Evolutionary conservation across 805 yeast species (phyloP), one percentile per base, ranked within the genome.

Genomic region (Candida argentea): DNA sequence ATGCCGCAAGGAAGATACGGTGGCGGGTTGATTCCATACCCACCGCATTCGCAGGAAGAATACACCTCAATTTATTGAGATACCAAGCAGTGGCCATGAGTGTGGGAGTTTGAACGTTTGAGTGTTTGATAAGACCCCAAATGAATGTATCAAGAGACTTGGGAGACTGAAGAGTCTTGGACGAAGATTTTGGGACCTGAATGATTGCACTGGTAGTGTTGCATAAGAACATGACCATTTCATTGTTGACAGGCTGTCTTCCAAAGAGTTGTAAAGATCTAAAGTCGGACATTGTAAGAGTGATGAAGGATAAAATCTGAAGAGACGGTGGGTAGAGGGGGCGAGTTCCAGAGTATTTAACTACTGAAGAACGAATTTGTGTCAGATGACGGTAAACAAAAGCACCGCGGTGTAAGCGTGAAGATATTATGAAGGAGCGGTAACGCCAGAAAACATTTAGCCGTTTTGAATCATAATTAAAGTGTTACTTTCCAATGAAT

Each of bases 1-100:
- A 65, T 25, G 95, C 73, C 0, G 96, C 95, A 29, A 89, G 61
- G 40, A 89, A 91, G 33, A 89, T 83, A 35, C 97, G 69, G 60
- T 89, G 98, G 48, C 93, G 72, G 6, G 97, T 86, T 29, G 96
- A 81, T 34, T 74, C 85, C 68, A 87, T 85, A 11, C 97, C 97
- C 34, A 79, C 72, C 8, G 95, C 91, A 50, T 82, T 81, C 16
- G 83, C 72, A 3, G 97, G 97, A 29, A 89, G 67, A 5, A 79
- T 66, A 29, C 72, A 68, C 41, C 89, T 73, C 42, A 91, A 65
- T 39, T 85, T 78, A 31, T 78, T 75, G 35, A 89, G 62, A 51
- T 84, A 89, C 10, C 86, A 87, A 30, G 87, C 65, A 4, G 95
- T 70, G 13, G 96, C 77, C 97, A 91, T 89, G 37, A 89, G 66